Percentiles rank a stretch among this genome's conserved stretches.
Evolutionary conservation across 2,329 filamentous ascomycete genomes (phyloP).

Genomic region (Neurospora sp.): DNA sequence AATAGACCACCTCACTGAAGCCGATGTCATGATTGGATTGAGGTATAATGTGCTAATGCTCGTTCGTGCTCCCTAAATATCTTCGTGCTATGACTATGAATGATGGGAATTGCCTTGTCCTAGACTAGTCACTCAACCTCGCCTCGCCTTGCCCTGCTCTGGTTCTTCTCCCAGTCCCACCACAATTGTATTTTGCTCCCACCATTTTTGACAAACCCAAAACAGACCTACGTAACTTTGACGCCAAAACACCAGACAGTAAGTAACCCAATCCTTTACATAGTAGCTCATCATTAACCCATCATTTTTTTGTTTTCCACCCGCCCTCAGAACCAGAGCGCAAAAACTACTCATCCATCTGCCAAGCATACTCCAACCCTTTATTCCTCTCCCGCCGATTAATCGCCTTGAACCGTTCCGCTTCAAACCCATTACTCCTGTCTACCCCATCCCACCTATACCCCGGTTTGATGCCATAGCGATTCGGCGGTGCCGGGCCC

Average conservation of each 20-base stretch:
- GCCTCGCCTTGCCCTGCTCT: too few species aligned
- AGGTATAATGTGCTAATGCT: too few species aligned
- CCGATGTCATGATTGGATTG: not conserved
- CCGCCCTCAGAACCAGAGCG: too few species aligned
- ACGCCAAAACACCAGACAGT: too few species aligned
- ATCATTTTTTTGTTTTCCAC: not conserved
- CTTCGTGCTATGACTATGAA: too few species aligned
- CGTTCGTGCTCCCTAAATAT: too few species aligned
- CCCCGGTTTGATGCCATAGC: constrained; percentile 86
- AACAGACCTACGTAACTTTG: too few species aligned
- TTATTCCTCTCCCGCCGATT: constrained; percentile 69
- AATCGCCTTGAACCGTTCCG: constrained; percentile 79
- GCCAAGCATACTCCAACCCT: constrained; percentile 83
- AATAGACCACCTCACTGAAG: not conserved
- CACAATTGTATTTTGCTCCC: too few species aligned
- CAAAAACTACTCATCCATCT: constrained; percentile 58
- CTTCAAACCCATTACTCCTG: constrained; percentile 86
- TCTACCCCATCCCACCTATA: constrained; percentile 97
- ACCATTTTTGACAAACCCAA: too few species aligned
- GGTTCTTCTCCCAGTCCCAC: too few species aligned
- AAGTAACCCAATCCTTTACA: not conserved
- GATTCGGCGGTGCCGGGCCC: constrained; percentile 76
- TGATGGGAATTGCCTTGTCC: too few species aligned
- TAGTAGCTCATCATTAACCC: not conserved
- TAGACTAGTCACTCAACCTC: too few species aligned